Conservation (phyloP, 169 alveolate genomes). For the Toxoplasma gondii region DNA sequence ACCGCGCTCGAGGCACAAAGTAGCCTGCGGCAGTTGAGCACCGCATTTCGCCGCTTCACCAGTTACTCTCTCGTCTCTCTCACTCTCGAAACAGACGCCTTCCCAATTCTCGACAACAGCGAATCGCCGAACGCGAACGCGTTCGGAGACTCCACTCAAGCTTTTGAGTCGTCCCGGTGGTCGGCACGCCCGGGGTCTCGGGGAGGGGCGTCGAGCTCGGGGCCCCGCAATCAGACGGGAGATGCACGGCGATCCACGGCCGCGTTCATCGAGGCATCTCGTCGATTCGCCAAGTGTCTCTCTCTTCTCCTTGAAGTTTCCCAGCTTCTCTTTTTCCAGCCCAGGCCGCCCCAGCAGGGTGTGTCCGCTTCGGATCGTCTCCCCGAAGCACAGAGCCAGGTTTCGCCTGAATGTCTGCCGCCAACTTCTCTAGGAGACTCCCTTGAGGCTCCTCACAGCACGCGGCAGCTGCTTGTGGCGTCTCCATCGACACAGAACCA, state of each 20-base stretch:
- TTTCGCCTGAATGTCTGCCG: no score
- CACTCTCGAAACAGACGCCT: slow-evolving; percentile 21
- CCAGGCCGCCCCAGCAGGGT: background rate
- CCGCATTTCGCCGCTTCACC: background rate
- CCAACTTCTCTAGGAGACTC: no score
- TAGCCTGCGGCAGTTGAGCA: background rate
- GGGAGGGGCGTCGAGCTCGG: background rate
- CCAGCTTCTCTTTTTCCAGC: background rate
- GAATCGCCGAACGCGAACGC: background rate
- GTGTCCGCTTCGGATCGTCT: no score
- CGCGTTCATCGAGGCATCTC: slow-evolving; percentile 17
- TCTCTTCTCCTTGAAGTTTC: background rate
- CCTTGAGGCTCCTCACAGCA: no score
- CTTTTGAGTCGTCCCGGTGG: background rate
- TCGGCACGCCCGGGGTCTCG: background rate
- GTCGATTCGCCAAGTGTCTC: background rate
- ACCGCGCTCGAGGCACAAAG: background rate
- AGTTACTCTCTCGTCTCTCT: slow-evolving; percentile 5
- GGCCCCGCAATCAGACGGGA: background rate
- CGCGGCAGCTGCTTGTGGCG: no score
- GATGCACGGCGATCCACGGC: slow-evolving; percentile 40
- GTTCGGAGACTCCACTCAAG: background rate
- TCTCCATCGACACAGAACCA: no score
- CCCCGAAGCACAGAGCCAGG: no score
- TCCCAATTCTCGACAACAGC: background rate